Conservation (phyloP, 2,329 filamentous ascomycete species). For the Colletotrichum eleusines region DNA sequence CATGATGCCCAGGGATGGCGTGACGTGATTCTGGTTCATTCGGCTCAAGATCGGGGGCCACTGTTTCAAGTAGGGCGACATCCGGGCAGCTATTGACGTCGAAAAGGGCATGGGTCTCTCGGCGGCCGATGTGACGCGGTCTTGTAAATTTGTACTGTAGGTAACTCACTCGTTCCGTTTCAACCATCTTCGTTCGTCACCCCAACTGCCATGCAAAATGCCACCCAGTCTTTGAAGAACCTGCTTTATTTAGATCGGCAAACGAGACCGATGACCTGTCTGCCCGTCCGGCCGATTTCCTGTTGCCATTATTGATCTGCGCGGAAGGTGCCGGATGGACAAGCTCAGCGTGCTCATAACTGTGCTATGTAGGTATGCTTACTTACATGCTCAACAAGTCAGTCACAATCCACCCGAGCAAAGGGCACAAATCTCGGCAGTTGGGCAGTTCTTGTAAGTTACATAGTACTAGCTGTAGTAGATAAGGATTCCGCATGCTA, state of each 20-base stretch:
- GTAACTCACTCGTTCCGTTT: constrained; percentile 10
- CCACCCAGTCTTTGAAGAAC: neutral
- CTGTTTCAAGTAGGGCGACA: constrained; percentile 33
- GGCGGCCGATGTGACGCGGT: constrained; percentile 29
- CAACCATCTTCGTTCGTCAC: neutral
- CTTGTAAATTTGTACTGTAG: constrained; percentile 36
- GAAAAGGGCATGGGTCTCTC: constrained; percentile 26
- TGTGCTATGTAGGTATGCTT: too few relatives aligned
- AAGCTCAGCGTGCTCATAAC: neutral
- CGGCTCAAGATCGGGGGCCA: constrained; percentile 28
- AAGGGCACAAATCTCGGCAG: constrained; percentile 10
- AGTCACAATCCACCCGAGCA: too few relatives aligned
- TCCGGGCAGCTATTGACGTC: constrained; percentile 15
- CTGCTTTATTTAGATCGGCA: constrained; percentile 29
- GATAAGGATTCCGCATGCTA: neutral
- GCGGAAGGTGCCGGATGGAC: neutral
- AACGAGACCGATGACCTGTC: neutral
- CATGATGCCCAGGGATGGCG: constrained; percentile 29
- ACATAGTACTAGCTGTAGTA: constrained; percentile 2
- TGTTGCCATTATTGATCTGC: neutral
- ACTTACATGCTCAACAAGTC: neutral
- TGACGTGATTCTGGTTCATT: constrained; percentile 23
- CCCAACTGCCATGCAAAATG: neutral
- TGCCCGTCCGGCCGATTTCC: neutral
- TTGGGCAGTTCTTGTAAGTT: neutral